phyloP scores from a whole-genome alignment of 441 rosid genomes.

The Melastoma candidum region DNA sequence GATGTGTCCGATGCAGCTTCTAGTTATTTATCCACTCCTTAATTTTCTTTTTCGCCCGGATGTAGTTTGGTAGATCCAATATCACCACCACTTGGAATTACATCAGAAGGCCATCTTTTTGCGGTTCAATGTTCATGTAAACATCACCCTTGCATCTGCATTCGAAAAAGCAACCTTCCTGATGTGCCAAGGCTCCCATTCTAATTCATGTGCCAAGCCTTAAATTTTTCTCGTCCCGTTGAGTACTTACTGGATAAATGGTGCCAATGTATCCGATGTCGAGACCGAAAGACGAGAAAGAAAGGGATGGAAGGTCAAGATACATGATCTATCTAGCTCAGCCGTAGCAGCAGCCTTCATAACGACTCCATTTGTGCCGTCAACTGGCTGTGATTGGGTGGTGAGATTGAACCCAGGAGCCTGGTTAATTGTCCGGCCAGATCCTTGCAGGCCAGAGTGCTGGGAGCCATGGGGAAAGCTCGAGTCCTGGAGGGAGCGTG shows the following conservation, averaged over 20 bases:
- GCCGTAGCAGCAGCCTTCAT: conserved; percentile 97
- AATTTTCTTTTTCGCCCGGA: too few relatives aligned
- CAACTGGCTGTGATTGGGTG: conserved; percentile 95
- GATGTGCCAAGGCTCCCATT: too few relatives aligned
- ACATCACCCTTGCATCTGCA: too few relatives aligned
- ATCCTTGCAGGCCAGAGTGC: conserved; percentile 66
- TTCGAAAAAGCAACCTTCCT: too few relatives aligned
- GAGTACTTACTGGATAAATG: conserved; percentile 50
- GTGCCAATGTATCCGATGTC: conserved; percentile 37
- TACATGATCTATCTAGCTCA: conserved; percentile 93
- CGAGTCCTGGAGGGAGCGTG: conserved; percentile 94
- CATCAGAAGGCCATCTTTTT: too few relatives aligned
- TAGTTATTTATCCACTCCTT: too few relatives aligned
- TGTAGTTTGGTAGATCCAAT: too few relatives aligned
- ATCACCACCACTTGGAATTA: too few relatives aligned
- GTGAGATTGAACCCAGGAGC: conserved; percentile 91
- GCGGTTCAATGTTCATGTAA: too few relatives aligned
- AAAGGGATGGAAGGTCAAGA: conserved; percentile 96
- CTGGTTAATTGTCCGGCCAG: conserved; percentile 89
- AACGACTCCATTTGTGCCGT: conserved; percentile 96
- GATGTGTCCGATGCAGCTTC: too few relatives aligned
- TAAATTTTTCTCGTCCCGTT: conserved; percentile 20
- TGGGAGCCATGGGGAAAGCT: conserved; percentile 99
- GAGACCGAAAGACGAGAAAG: conserved; percentile 78
- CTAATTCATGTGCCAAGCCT: too few relatives aligned